Percentiles rank a stretch among this genome's conserved stretches.
These are phyloP conservation scores for Fusarium torulosum DNA, from an alignment of 2,329 filamentous ascomycete species.

Conservation along the genomic window DNA sequence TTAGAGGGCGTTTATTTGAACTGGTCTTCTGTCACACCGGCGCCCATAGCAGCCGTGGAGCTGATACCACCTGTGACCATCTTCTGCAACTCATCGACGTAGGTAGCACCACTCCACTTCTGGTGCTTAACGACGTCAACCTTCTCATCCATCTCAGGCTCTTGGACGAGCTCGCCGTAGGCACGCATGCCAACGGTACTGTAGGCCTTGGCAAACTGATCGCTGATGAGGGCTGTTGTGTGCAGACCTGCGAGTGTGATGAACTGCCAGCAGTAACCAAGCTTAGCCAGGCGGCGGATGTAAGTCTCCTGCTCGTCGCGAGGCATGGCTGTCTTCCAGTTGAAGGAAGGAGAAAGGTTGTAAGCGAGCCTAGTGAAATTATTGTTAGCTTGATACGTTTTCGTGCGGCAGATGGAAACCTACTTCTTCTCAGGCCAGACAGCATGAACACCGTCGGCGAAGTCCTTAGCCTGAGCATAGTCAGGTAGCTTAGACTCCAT, in stretches of 20 bases:
- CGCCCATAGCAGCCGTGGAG: constrained; percentile 95
- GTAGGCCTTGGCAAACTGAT: constrained; percentile 89
- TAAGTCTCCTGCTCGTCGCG: constrained; percentile 95
- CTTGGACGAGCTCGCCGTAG: constrained; percentile 96
- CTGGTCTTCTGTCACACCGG: constrained; percentile 97
- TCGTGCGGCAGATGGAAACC: constrained; percentile 51
- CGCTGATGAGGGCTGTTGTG: constrained; percentile 91
- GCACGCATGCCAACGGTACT: constrained; percentile 89
- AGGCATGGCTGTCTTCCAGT: constrained; percentile 98
- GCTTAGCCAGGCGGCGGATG: constrained; percentile 84
- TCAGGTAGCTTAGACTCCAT: constrained; percentile 99
- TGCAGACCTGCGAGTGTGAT: constrained; percentile 98
- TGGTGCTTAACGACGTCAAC: constrained; percentile 98
- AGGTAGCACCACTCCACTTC: constrained; percentile 97
- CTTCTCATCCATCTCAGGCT: constrained; percentile 91
- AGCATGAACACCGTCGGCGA: constrained; percentile 92
- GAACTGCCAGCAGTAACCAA: constrained; percentile 99
- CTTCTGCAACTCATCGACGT: constrained; percentile 94
- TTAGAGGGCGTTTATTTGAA: constrained; percentile 64
- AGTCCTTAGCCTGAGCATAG: constrained; percentile 90
- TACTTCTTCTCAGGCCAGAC: constrained; percentile 97
- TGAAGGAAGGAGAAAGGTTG: constrained; percentile 98
- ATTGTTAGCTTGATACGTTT: constrained; percentile 34
- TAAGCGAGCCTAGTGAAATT: constrained; percentile 79
- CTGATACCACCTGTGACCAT: constrained; percentile 96